Conservation (phyloP, 345 rosid species). For the Arabidopsis arenosa region DNA sequence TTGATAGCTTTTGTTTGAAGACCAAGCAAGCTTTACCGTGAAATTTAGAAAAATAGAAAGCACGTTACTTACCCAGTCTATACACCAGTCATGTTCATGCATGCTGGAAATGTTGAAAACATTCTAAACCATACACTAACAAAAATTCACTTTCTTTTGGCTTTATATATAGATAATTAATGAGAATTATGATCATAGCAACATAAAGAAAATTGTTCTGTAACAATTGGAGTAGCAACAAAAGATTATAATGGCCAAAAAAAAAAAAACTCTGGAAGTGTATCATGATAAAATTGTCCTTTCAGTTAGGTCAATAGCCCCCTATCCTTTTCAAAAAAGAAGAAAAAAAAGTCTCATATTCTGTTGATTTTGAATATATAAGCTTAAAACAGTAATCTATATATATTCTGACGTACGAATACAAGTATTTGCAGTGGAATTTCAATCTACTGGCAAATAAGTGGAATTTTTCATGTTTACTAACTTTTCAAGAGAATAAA, state of each 20-base stretch:
- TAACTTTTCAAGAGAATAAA: neutral
- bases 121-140: too few relatives aligned
- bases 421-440: neutral
- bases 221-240: neutral
- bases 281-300: too few relatives aligned
- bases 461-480: neutral
- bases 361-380: neutral
- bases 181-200: too few relatives aligned
- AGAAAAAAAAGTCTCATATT: too few relatives aligned
- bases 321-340: neutral
- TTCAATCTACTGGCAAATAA: slow-evolving; percentile 11
- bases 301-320: neutral
- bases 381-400: neutral
- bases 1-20: neutral
- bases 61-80: neutral
- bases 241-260: neutral
- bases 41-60: slow-evolving; percentile 9
- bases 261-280: neutral
- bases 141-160: too few relatives aligned
- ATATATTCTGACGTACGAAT: neutral
- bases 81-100: slow-evolving; percentile 16
- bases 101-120: slow-evolving; percentile 6
- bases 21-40: neutral
- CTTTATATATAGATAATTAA: too few relatives aligned
- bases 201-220: too few relatives aligned